A percentile compares a stretch with the other conserved stretches of the same genome.
phyloP scores from a whole-genome alignment of 2,329 filamentous ascomycete species.

The Cercospora zeae-maydis region DNA sequence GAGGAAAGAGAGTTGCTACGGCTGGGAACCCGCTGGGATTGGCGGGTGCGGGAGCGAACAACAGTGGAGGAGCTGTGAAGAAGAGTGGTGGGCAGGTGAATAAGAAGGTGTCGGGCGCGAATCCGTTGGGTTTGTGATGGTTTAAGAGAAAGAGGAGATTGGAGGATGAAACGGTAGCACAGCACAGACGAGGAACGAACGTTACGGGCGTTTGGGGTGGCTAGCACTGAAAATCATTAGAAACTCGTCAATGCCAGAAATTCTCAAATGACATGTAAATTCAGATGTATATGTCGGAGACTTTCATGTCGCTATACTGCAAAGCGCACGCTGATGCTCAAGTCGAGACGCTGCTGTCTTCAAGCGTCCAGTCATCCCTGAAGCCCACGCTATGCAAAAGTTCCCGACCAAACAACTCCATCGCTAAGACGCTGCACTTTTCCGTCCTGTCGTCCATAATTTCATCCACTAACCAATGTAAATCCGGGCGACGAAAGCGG shows the following conservation, averaged over 20 bases:
- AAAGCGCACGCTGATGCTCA: constrained; percentile 20
- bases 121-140: constrained; percentile 42
- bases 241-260: background rate
- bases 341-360: constrained; percentile 22
- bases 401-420: constrained; percentile 10
- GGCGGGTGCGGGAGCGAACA: constrained; percentile 26
- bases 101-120: constrained; percentile 37
- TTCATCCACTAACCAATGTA: constrained; percentile 19
- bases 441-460: constrained; percentile 13
- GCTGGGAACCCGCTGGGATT: constrained; percentile 48
- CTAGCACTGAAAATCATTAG: too few relatives aligned
- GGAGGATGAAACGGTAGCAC: background rate
- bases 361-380: constrained; percentile 22
- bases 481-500: constrained; percentile 14
- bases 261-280: background rate
- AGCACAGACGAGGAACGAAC: background rate
- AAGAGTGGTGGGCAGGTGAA: constrained; percentile 28
- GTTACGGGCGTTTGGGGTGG: background rate
- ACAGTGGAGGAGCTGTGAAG: constrained; percentile 21
- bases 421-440: constrained; percentile 19
- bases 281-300: background rate
- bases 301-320: background rate
- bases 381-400: constrained; percentile 23
- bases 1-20: constrained; percentile 44
- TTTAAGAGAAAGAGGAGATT: background rate